Conservation (phyloP, 2,329 filamentous ascomycete genomes). For the Beauveria asiatica region DNA sequence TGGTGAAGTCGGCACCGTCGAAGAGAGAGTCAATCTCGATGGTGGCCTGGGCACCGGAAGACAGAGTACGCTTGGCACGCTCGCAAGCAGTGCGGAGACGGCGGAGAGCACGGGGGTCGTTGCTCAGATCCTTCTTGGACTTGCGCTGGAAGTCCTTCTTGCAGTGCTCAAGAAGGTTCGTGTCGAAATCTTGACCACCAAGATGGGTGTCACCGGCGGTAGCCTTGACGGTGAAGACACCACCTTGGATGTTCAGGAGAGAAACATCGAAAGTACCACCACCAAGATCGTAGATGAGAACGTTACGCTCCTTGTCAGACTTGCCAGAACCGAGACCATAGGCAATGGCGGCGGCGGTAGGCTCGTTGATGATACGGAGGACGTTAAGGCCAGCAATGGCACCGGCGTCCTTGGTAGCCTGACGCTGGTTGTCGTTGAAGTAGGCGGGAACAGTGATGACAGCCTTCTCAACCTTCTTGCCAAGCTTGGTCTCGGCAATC, state of each 20-base stretch:
- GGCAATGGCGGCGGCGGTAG: constrained; percentile 88
- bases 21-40: constrained; percentile 98
- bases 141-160: constrained; percentile 91
- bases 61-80: constrained; percentile 97
- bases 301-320: constrained; percentile 74
- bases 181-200: constrained; percentile 98
- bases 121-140: constrained; percentile 87
- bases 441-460: constrained; percentile 94
- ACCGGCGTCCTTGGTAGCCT: constrained; percentile 93
- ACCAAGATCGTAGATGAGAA: constrained; percentile 92
- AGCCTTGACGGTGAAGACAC: constrained; percentile 89
- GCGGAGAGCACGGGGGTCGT: constrained; percentile 85
- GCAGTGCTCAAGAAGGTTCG: constrained; percentile 90
- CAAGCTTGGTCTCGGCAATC: constrained; percentile 68
- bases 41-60: constrained; percentile 84
- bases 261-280: constrained; percentile 99
- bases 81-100: constrained; percentile 96
- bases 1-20: constrained; percentile 94
- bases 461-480: constrained; percentile 76
- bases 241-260: constrained; percentile 95
- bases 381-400: constrained; percentile 88
- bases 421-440: constrained; percentile 97
- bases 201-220: constrained; percentile 96
- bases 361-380: constrained; percentile 93
- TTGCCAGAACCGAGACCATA: constrained; percentile 73